A percentile compares a stretch with the other conserved stretches of the same genome.
Conservation (phyloP, 2,329 filamentous ascomycete species). For the Claviceps sp. region DNA sequence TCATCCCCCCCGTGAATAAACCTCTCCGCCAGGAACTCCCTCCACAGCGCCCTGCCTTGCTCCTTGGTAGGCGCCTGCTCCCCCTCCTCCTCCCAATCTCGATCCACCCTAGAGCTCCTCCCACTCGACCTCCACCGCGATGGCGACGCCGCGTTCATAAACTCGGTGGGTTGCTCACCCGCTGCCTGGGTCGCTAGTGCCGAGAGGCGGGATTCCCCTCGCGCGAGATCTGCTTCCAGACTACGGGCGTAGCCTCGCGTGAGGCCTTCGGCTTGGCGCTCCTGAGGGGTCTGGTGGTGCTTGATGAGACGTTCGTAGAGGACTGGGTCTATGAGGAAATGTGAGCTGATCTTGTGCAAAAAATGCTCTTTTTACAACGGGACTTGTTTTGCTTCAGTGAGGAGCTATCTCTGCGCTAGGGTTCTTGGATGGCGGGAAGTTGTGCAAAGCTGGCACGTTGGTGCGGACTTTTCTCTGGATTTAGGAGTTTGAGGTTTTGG, state of each 20-base stretch:
- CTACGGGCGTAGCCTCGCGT: constrained; percentile 66
- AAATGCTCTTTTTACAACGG: no score
- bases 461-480: no score
- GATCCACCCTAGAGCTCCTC: not conserved
- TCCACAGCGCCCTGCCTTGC: constrained; percentile 58
- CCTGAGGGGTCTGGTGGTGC: constrained; percentile 57
- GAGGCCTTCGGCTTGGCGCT: constrained; percentile 61
- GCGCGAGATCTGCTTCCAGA: constrained; percentile 62
- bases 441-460: no score
- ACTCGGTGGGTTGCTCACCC: not conserved
- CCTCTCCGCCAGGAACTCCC: constrained; percentile 54
- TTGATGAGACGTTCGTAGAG: constrained; percentile 73
- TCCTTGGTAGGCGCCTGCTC: constrained; percentile 29
- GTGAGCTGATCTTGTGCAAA: not conserved
- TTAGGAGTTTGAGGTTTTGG: no score
- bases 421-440: no score
- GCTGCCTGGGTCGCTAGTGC: constrained; percentile 18
- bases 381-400: no score
- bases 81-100: constrained; percentile 17
- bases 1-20: constrained; percentile 64
- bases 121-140: not conserved
- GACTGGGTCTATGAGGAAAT: constrained; percentile 45
- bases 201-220: constrained; percentile 65
- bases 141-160: not conserved
- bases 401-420: no score